phyloP scores from a whole-genome alignment of 2,329 filamentous ascomycete species.

The Colletotrichum sp. region DNA sequence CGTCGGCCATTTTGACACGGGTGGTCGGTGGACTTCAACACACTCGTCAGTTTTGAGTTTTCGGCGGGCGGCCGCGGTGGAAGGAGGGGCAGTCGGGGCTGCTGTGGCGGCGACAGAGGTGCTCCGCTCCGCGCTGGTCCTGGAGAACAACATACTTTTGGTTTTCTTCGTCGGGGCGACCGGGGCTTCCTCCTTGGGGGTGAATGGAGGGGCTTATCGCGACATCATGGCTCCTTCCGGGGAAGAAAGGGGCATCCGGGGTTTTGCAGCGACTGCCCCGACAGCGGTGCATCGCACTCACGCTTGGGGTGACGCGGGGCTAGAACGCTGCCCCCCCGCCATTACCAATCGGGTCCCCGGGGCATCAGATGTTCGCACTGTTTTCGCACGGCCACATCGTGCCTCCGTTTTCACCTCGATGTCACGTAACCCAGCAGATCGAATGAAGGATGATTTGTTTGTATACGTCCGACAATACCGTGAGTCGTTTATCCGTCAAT shows the following conservation, averaged over 20 bases:
- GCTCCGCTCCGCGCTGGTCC: not conserved
- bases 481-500: constrained; percentile 1
- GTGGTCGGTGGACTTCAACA: not conserved
- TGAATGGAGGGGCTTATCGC: not conserved
- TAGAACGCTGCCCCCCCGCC: not conserved
- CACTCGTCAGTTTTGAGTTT: not conserved
- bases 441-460: not conserved
- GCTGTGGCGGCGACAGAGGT: not conserved
- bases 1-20: constrained; percentile 31
- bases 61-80: not conserved
- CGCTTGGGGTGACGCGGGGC: not conserved
- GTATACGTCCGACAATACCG: not conserved
- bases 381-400: not conserved
- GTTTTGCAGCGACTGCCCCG: not conserved
- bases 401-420: not conserved
- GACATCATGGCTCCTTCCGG: not conserved
- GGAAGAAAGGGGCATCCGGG: not conserved
- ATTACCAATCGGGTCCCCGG: not conserved
- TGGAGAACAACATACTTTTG: not conserved
- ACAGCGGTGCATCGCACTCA: not conserved
- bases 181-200: not conserved
- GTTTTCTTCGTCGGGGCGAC: not conserved
- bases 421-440: not conserved
- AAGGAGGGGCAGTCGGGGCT: not conserved
- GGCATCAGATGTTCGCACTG: not conserved